A percentile compares a stretch with the other conserved stretches of the same genome.
phyloP scores from a whole-genome alignment of 768 basidiomycete species.

The Psilocybe cubensis region DNA sequence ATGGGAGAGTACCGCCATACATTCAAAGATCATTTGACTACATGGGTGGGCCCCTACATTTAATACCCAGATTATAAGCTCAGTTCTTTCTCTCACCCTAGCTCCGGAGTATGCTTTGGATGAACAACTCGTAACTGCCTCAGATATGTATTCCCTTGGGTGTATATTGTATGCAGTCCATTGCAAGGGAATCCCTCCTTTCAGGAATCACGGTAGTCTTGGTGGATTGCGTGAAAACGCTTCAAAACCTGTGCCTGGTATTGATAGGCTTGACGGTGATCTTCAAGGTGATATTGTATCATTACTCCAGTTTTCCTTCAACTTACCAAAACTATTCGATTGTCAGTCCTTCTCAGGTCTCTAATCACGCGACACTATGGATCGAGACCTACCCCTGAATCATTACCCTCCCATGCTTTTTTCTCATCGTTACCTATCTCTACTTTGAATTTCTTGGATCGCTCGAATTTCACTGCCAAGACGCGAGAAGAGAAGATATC shows the following conservation, averaged over 20 bases:
- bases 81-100: constrained; percentile 32
- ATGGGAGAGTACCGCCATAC: constrained; percentile 76
- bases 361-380: constrained; percentile 81
- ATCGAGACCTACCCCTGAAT: constrained; percentile 74
- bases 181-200: constrained; percentile 85
- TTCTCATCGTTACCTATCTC: constrained; percentile 96
- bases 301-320: not conserved
- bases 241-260: constrained; percentile 61
- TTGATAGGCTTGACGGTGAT: constrained; percentile 71
- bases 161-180: constrained; percentile 92
- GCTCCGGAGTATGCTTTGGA: constrained; percentile 96
- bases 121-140: constrained; percentile 82
- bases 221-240: constrained; percentile 71
- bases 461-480: constrained; percentile 93
- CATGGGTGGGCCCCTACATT: constrained; percentile 62
- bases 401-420: constrained; percentile 84
- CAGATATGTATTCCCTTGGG: constrained; percentile 93
- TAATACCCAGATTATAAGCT: not conserved
- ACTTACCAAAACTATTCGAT: constrained; percentile 6
- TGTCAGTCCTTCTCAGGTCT: constrained; percentile 72
- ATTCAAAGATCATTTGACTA: constrained; percentile 95
- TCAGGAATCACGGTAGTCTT: constrained; percentile 81
- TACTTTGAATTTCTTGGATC: constrained; percentile 94
- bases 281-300: constrained; percentile 56
- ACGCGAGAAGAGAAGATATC: constrained; percentile 95